phyloP scores from a whole-genome alignment of 208 protist species.

The Porcisia hertigi region DNA sequence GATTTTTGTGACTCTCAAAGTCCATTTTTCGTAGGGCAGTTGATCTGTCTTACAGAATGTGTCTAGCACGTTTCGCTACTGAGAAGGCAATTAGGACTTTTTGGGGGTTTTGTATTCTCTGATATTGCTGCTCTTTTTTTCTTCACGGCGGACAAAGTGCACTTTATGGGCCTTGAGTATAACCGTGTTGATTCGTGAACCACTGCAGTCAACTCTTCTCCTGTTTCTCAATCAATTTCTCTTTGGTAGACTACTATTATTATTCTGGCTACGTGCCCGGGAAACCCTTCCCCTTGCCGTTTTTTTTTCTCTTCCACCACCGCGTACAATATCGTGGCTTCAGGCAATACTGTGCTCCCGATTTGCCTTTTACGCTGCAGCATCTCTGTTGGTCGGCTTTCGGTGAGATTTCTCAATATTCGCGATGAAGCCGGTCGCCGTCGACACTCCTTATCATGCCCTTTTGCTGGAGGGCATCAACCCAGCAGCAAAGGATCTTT shows the following conservation, averaged over 20 bases:
- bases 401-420: neutral
- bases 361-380: neutral
- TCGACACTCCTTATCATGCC: conserved; percentile 49
- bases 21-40: neutral
- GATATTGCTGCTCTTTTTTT: neutral
- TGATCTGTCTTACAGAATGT: too few relatives aligned
- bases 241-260: too few relatives aligned
- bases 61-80: neutral
- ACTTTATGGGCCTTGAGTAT: neutral
- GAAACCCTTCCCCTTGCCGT: neutral
- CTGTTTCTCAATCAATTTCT: neutral
- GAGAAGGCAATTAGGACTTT: neutral
- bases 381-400: neutral
- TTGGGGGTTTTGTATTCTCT: neutral
- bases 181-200: neutral
- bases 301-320: neutral
- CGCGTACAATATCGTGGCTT: neutral
- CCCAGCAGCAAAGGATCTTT: conserved; percentile 62
- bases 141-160: too few relatives aligned
- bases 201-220: neutral
- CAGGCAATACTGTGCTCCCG: too few relatives aligned
- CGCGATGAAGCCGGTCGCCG: conserved; percentile 35
- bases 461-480: conserved; percentile 92
- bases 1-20: too few relatives aligned
- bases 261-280: too few relatives aligned